A percentile compares a stretch with the other conserved stretches of the same genome.
Conservation (phyloP, 106 monocot species). For the Amphibolis antarctica region DNA sequence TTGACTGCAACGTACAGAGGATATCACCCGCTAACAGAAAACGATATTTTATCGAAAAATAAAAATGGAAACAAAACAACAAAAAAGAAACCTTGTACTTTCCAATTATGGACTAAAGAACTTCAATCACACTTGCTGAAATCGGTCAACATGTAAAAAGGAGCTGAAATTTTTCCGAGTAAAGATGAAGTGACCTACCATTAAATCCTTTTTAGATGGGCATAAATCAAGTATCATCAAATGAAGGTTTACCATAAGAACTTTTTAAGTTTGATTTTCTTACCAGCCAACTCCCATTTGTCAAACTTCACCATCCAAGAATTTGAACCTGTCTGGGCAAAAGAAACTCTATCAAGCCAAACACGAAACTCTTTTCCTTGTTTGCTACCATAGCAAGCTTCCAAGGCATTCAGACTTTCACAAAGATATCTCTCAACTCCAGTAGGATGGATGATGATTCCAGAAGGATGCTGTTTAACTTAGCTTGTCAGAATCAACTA, state of each 20-base stretch:
- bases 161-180: not conserved
- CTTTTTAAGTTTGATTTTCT: slow-evolving; percentile 4
- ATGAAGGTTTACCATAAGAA: not conserved
- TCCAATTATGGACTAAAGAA: not conserved
- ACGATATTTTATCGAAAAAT: not conserved
- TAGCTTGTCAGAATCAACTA: not conserved
- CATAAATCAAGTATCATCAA: too few relatives aligned
- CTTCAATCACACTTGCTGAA: not conserved
- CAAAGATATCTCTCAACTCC: slow-evolving; percentile 46
- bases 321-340: slow-evolving; percentile 35
- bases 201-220: not conserved
- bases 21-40: too few relatives aligned
- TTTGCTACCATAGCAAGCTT: slow-evolving; percentile 44
- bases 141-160: too few relatives aligned
- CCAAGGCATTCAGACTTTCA: slow-evolving; percentile 37
- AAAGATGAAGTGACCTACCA: not conserved
- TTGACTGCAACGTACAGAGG: too few relatives aligned
- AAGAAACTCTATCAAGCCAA: slow-evolving; percentile 67
- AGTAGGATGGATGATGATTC: slow-evolving; percentile 57
- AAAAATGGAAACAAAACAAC: not conserved
- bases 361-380: slow-evolving; percentile 48
- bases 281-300: slow-evolving; percentile 79
- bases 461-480: slow-evolving; percentile 28
- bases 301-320: slow-evolving; percentile 75
- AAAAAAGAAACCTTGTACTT: not conserved